Evolutionary conservation across 495 filamentous ascomycete species (phyloP), one percentile per base, ranked within the genome.

Genomic region (Acidiella bohemica): DNA sequence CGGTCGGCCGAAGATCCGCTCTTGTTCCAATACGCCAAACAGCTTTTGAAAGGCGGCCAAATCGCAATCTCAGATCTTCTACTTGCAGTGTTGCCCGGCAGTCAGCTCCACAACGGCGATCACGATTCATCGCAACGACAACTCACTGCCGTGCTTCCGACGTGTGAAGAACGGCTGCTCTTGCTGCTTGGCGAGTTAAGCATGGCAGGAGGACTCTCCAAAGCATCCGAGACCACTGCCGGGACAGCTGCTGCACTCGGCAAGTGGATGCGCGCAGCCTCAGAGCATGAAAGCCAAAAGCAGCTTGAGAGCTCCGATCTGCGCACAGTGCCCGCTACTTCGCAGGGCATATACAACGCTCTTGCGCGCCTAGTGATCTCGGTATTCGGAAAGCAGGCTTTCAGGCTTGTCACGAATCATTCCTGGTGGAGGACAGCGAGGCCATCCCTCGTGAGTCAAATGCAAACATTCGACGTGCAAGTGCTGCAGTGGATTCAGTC

Each of bases 401-500:
- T 51, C 18, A 34, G 39, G 11, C 10, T 24, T 6, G 39, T 47
- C 1, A 25, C 14, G 2, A 19, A 39, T n/a, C 43, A 38, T 12
- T 5, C 38, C 0, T 51, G 48, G 48, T 51, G 48, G 48, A 36
- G 42, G 33, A 28, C 25, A 27, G 25, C 38, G 13, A 32, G 48
- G 19, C 9, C 32, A 0, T 14, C 23, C 11, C 20, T 51, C 2
- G 48, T 47, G 5, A 21, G 22, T 4, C 38, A 39, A 24, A 39
- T 44, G 38, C n/a, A 37, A 18, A 43, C 39, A 11, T 51, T 47
- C 25, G 42, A 46, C 26, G 23, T 27, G 2, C 42, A 51, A 6
- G 36, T 51, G 18, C 36, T 51, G 29, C 42, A 47, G 13, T 42
- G 32, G 32, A 47, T 51, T 37, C 44, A 41, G 17, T 51, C 48